Evolutionary conservation across 805 yeast genomes (phyloP), one percentile per base, ranked within the genome.

Genomic region (Pichia deserticola): DNA sequence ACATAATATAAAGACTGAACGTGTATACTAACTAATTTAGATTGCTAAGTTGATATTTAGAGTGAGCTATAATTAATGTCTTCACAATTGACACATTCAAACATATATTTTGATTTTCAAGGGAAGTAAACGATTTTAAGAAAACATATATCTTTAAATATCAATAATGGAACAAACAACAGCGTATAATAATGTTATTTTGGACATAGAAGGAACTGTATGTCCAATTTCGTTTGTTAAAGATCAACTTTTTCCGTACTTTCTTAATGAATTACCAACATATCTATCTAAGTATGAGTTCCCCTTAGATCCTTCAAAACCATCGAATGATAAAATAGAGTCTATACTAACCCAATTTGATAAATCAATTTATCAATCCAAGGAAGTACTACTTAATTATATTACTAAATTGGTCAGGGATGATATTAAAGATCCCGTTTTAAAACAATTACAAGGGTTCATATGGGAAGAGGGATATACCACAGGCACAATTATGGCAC

Each of bases 161-260:
- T 47, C 42, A 40, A 11, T 11, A 40, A 39, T 60, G 63, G 39
- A 59, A 42, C 48, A 61, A 41, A 9, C 36, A 20, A 47, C 41
- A 15, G 11, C 39, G 3, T 55, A 52, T 29, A 40, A 46, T 1
- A 54, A 74, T 1, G 60, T 78, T 9, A 63, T 85, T 2, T 71
- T 89, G 6, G 96, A 88, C 57, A 88, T 89, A 36, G 98, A 90
- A 62, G 98, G 98, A 15, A 90, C 97, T 0, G 81, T 90, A 33
- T 90, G 97, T 61, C 90, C 97, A 4, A 89, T 90, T 25, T 75
- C 90, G 1, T 90, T 90, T 61, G 98, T 90, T 40, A 85, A 86
- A 58, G 89, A 86, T 32, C 72, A 70, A 2, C 67, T 90, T 35
- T 84, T 81, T 66, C 97, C 97, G 0, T 89, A 78, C 61, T 90